Percentiles rank a stretch among this genome's conserved stretches.
These are phyloP conservation scores for Grigorovia yakushimaensis DNA, from an alignment of 805 yeast genomes.

Conservation along the genomic window DNA sequence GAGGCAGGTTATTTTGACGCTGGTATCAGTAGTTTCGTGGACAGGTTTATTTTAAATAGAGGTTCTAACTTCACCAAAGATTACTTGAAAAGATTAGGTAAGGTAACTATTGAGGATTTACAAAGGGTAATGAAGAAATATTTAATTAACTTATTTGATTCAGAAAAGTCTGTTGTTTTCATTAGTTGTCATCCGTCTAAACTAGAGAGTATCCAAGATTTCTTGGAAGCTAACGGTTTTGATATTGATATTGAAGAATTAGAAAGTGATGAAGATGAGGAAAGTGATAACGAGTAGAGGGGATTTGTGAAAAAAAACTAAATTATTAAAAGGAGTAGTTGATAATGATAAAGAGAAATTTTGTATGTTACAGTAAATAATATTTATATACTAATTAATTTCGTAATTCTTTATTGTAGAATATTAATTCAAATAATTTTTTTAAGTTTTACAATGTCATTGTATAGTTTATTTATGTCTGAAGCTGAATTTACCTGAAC, in stretches of 20 bases:
- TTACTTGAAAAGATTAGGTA: conserved; percentile 44
- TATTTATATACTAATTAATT: not conserved
- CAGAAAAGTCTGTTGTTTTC: conserved; percentile 49
- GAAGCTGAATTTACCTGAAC: conserved; percentile 1
- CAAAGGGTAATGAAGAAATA: conserved; percentile 41
- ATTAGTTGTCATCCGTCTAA: conserved; percentile 67
- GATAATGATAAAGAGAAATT: too few relatives aligned
- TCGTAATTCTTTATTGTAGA: not conserved
- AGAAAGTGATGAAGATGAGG: conserved; percentile 29
- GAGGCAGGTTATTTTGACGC: conserved; percentile 60
- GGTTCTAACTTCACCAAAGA: conserved; percentile 54
- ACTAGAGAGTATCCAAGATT: conserved; percentile 35
- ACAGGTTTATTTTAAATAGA: conserved; percentile 55
- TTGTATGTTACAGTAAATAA: not conserved
- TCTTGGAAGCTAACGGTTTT: conserved; percentile 49
- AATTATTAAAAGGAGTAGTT: not conserved
- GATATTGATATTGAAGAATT: conserved; percentile 48
- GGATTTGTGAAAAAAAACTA: not conserved
- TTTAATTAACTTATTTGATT: conserved; percentile 54
- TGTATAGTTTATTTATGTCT: conserved; percentile 4
- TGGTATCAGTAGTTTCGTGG: conserved; percentile 55
- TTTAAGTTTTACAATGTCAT: not conserved
- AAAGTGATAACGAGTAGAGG: conserved; percentile 9
- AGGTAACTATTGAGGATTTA: conserved; percentile 37
- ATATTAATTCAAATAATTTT: conserved; percentile 1